Evolutionary conservation across 306 rosid species (phyloP).

Genomic region (Prunus mira): DNA sequence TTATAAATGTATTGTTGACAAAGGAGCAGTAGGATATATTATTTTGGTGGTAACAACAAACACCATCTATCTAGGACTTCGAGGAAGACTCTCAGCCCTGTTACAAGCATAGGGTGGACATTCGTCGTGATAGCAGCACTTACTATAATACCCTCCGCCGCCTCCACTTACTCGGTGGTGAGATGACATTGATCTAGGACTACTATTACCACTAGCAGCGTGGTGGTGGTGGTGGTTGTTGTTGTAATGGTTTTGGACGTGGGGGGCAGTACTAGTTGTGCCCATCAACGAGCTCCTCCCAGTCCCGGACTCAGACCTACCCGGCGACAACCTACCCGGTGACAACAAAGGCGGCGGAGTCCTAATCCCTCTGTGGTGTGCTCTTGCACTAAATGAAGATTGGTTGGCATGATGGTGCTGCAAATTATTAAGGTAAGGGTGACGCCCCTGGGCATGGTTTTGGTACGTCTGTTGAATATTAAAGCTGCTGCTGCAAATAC

Average conservation of each 20-base stretch:
- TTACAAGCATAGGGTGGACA: neutral
- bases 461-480: neutral
- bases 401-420: neutral
- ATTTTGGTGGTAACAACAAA: neutral
- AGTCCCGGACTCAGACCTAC: neutral
- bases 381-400: neutral
- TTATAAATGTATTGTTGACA: no score
- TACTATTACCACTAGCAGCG: neutral
- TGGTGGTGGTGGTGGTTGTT: no score
- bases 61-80: neutral
- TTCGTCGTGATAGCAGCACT: neutral
- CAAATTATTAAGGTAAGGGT: neutral
- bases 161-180: neutral
- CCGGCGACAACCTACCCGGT: neutral
- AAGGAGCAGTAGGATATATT: neutral
- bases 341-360: neutral
- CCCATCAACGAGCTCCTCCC: neutral
- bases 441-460: neutral
- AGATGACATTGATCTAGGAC: conserved; percentile 1
- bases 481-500: neutral
- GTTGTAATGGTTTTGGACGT: neutral
- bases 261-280: neutral
- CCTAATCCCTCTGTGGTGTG: neutral
- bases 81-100: neutral
- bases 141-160: neutral